These are phyloP conservation scores for Candida oleophila DNA, from an alignment of 805 yeast genomes.

Conservation along the genomic window DNA sequence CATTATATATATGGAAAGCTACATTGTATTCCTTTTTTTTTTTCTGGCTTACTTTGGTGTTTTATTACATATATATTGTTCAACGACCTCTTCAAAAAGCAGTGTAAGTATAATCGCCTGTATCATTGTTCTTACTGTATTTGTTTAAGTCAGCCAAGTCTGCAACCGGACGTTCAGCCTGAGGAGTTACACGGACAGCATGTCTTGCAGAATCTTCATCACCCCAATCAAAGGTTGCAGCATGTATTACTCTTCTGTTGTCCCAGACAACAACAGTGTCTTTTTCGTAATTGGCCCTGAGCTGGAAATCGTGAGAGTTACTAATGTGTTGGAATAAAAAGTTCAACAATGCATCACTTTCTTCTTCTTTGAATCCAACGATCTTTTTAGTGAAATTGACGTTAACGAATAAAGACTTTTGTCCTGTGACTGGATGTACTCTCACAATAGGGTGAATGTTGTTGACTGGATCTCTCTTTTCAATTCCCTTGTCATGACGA, in stretches of 20 bases:
- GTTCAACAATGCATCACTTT: constrained; percentile 30
- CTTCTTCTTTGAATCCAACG: constrained; percentile 38
- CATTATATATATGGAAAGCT: too few relatives aligned
- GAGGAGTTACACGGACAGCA: constrained; percentile 38
- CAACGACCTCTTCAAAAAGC: constrained; percentile 1
- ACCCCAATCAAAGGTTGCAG: constrained; percentile 36
- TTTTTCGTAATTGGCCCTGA: constrained; percentile 36
- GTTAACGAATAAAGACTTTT: constrained; percentile 36
- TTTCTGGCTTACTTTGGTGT: too few relatives aligned
- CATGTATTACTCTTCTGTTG: constrained; percentile 36
- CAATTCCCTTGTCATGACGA: constrained; percentile 24
- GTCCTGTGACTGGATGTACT: constrained; percentile 38
- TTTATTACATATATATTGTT: too few relatives aligned
- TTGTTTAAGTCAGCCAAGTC: constrained; percentile 36
- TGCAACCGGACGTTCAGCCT: constrained; percentile 38
- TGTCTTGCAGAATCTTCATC: constrained; percentile 27
- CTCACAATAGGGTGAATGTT: constrained; percentile 40
- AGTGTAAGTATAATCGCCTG: neutral
- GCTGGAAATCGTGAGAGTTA: constrained; percentile 36
- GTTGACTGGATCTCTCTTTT: constrained; percentile 34
- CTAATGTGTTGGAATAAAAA: constrained; percentile 35
- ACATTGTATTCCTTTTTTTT: too few relatives aligned
- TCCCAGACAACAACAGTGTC: constrained; percentile 40
- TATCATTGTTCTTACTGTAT: constrained; percentile 17
- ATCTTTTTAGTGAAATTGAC: constrained; percentile 33